Conservation (phyloP, 176 grass and related monocot species). For the Musa itinerans region DNA sequence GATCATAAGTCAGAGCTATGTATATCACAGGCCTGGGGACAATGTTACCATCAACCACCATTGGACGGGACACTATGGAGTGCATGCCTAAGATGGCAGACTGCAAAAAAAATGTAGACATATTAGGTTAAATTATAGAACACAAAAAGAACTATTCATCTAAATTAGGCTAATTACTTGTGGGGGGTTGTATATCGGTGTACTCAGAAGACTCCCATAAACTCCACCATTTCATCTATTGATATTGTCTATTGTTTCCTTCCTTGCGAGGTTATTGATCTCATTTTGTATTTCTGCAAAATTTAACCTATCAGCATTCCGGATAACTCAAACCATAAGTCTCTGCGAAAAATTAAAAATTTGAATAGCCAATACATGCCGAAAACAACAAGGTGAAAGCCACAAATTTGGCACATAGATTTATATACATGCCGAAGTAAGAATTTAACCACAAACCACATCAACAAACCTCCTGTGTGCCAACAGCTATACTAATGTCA, state of each 20-base stretch:
- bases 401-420: neutral
- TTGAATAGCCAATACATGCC: neutral
- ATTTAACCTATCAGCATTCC: slow-evolving; percentile 1
- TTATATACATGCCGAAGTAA: neutral
- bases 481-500: slow-evolving; percentile 87
- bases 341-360: neutral
- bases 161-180: slow-evolving; percentile 6
- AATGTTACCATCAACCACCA: slow-evolving; percentile 45
- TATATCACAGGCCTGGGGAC: slow-evolving; percentile 65
- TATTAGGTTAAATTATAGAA: neutral
- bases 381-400: neutral
- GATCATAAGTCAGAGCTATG: slow-evolving; percentile 67
- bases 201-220: slow-evolving; percentile 16
- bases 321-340: slow-evolving; percentile 6
- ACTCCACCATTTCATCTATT: slow-evolving; percentile 19
- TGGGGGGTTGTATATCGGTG: slow-evolving; percentile 11
- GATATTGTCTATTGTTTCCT: slow-evolving; percentile 17
- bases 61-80: slow-evolving; percentile 45
- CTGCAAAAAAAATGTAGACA: slow-evolving; percentile 20
- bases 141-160: neutral
- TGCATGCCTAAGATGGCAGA: slow-evolving; percentile 74
- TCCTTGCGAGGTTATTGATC: slow-evolving; percentile 12
- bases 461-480: slow-evolving; percentile 64
- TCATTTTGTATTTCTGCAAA: slow-evolving; percentile 9
- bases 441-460: neutral